A percentile compares a stretch with the other conserved stretches of the same genome.
phyloP scores from a whole-genome alignment of 108 stramenopile genomes.

The Halocafeteria seosinensis region DNA sequence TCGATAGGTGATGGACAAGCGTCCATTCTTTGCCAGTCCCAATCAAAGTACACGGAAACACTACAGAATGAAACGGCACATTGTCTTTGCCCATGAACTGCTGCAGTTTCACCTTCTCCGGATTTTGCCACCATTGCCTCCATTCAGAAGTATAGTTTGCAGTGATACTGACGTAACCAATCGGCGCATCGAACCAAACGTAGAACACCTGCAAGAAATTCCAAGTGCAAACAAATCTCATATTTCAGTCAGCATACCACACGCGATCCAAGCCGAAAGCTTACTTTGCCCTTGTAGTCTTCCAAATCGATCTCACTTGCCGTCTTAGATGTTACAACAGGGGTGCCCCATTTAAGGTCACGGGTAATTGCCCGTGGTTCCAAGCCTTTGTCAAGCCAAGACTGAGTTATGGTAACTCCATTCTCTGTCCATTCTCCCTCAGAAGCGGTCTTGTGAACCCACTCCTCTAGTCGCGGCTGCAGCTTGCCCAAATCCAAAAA shows the following conservation, averaged over 20 bases:
- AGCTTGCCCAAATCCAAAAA: background rate
- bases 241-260: too few species aligned
- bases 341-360: slow-evolving; percentile 3
- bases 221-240: too few species aligned
- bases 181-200: slow-evolving; percentile 7
- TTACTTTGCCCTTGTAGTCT: too few species aligned
- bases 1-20: background rate
- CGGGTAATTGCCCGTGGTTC: background rate
- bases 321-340: background rate
- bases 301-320: too few species aligned
- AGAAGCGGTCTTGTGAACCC: background rate
- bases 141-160: background rate
- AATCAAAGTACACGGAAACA: background rate
- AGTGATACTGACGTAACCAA: background rate
- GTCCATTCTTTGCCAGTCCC: background rate
- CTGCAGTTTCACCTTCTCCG: background rate
- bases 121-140: background rate
- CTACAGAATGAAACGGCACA: background rate
- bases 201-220: slow-evolving; percentile 12
- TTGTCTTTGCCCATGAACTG: slow-evolving; percentile 11
- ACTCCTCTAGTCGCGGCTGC: background rate
- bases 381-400: background rate
- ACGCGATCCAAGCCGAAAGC: too few species aligned
- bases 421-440: background rate
- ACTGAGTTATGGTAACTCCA: background rate